phyloP scores from a whole-genome alignment of 192 early-diverging fungal genomes.

The Glomus cerebriforme region DNA sequence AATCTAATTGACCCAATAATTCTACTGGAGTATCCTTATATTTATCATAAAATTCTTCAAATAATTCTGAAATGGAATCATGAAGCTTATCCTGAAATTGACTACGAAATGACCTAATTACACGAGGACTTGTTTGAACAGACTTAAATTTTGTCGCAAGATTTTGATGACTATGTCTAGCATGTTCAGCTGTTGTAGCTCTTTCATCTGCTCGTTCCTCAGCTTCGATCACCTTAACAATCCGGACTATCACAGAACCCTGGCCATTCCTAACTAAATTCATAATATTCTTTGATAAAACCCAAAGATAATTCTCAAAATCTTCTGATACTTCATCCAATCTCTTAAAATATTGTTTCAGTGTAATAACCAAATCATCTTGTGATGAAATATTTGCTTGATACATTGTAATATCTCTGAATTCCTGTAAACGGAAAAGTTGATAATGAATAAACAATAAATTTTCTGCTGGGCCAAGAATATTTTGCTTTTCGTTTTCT shows the following conservation, averaged over 20 bases:
- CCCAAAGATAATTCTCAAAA: constrained; percentile 90
- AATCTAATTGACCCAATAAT: constrained; percentile 70
- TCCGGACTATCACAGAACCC: constrained; percentile 74
- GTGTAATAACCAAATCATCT: constrained; percentile 80
- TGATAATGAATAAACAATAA: constrained; percentile 88
- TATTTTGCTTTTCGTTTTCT: constrained; percentile 61
- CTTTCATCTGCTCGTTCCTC: constrained; percentile 92
- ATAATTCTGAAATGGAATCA: constrained; percentile 68
- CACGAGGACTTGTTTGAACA: constrained; percentile 50
- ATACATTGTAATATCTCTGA: constrained; percentile 82
- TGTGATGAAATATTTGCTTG: constrained; percentile 65
- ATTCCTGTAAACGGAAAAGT: constrained; percentile 83
- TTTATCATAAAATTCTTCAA: constrained; percentile 64
- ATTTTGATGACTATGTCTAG: constrained; percentile 49
- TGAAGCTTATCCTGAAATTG: constrained; percentile 78
- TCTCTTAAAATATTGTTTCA: constrained; percentile 83
- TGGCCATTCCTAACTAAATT: constrained; percentile 74
- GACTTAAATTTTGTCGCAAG: constrained; percentile 45
- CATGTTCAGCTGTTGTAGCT: constrained; percentile 50
- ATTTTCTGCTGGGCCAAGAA: constrained; percentile 73
- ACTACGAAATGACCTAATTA: constrained; percentile 73
- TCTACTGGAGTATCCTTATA: constrained; percentile 61
- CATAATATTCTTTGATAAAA: constrained; percentile 75
- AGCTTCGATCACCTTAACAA: constrained; percentile 93
- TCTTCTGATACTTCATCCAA: constrained; percentile 79